Conservation (phyloP, 2,329 filamentous ascomycete genomes). For the Ilyonectria mors-panacis region DNA sequence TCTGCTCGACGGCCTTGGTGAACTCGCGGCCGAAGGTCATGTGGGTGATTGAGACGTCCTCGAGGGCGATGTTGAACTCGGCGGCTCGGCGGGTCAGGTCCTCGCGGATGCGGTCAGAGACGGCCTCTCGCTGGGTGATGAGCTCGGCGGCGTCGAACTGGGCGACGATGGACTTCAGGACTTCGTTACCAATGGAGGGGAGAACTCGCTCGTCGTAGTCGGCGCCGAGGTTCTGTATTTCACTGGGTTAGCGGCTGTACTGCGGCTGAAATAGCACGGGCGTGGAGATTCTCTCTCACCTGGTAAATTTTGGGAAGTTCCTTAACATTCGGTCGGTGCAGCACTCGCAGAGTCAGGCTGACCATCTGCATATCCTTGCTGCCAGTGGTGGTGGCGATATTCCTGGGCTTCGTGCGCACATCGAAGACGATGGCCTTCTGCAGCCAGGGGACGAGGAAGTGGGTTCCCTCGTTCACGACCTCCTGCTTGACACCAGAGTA, state of each 20-base stretch:
- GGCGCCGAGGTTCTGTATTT: conserved; percentile 86
- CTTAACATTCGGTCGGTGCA: conserved; percentile 95
- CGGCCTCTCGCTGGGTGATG: conserved; percentile 98
- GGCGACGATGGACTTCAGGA: conserved; percentile 97
- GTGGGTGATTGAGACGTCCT: conserved; percentile 99
- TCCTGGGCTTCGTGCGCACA: conserved; percentile 96
- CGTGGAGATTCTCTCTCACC: conserved; percentile 66
- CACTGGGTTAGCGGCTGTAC: conserved; percentile 28
- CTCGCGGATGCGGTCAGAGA: conserved; percentile 92
- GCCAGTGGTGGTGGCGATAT: conserved; percentile 97
- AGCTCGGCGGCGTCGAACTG: conserved; percentile 99
- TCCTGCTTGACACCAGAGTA: conserved; percentile 91
- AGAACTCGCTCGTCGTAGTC: conserved; percentile 99
- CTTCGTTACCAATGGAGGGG: conserved; percentile 99
- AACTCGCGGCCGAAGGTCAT: conserved; percentile 99
- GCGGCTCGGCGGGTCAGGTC: conserved; percentile 93
- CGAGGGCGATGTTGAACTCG: conserved; percentile 99
- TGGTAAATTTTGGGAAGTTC: conserved; percentile 98
- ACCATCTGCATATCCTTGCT: conserved; percentile 99
- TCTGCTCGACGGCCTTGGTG: conserved; percentile 98
- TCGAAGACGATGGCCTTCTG: conserved; percentile 96
- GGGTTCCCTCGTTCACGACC: conserved; percentile 95
- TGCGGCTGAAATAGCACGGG: not conserved
- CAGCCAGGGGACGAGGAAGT: conserved; percentile 96
- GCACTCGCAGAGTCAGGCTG: conserved; percentile 93